Conservation (phyloP, 345 rosid genomes). For the Linum lewisii region DNA sequence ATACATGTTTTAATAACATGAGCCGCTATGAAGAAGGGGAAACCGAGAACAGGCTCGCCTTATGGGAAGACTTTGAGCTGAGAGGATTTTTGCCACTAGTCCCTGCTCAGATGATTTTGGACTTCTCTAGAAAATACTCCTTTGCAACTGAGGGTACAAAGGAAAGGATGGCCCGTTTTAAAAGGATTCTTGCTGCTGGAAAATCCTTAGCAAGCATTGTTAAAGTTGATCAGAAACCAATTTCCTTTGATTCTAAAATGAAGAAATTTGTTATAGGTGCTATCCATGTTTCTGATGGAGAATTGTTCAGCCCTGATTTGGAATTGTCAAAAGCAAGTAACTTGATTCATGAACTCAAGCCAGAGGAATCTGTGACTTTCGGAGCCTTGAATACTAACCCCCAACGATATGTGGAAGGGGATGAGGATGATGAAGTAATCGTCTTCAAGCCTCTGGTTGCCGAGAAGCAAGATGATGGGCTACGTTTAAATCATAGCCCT, state of each 20-base stretch:
- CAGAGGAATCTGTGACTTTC: conserved; percentile 20
- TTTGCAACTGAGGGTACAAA: conserved; percentile 52
- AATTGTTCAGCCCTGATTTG: conserved; percentile 19
- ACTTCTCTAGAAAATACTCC: conserved; percentile 66
- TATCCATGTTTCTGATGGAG: conserved; percentile 32
- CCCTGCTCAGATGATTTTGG: conserved; percentile 80
- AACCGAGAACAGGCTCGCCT: conserved; percentile 75
- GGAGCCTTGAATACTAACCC: conserved; percentile 26
- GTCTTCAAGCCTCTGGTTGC: conserved; percentile 71
- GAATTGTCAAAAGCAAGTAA: conserved; percentile 21
- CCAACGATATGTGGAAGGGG: conserved; percentile 41
- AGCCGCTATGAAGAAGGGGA: conserved; percentile 86
- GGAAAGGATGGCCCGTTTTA: conserved; percentile 58
- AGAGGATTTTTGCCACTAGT: conserved; percentile 82
- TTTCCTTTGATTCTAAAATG: conserved; percentile 57
- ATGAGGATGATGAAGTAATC: conserved; percentile 89
- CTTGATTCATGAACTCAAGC: conserved; percentile 25
- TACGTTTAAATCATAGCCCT: conserved; percentile 30
- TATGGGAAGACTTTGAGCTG: conserved; percentile 91
- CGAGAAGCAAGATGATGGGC: conserved; percentile 45
- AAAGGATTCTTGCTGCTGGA: conserved; percentile 81
- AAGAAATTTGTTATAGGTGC: conserved; percentile 70
- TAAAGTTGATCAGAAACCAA: conserved; percentile 46
- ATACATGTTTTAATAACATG: conserved; percentile 77
- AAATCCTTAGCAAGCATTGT: conserved; percentile 56